Evolutionary conservation across 2,329 filamentous ascomycete genomes (phyloP).

Genomic region (Podosphaera xanthii): DNA sequence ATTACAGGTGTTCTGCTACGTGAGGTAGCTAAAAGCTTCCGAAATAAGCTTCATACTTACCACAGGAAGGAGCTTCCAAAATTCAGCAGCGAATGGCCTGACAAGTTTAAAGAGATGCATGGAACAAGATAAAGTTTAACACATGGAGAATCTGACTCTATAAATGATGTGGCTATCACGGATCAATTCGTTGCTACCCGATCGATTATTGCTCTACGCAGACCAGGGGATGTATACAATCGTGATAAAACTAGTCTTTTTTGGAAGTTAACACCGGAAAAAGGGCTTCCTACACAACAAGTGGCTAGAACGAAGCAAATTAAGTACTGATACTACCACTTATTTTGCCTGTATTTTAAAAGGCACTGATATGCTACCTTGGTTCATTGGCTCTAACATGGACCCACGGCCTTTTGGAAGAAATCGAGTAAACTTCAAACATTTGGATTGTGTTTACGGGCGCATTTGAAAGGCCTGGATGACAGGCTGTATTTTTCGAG

Average conservation of each 20-base stretch:
- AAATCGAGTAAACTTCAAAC: neutral
- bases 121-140: neutral
- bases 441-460: neutral
- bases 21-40: too few relatives aligned
- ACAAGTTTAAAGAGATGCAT: neutral
- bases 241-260: neutral
- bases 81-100: neutral
- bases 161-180: neutral
- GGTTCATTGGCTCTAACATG: neutral
- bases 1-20: too few relatives aligned
- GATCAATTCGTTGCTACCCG: neutral
- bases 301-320: neutral
- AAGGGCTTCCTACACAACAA: conserved; percentile 20
- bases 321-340: neutral
- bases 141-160: neutral
- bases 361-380: neutral
- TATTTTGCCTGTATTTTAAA: neutral
- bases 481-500: neutral
- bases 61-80: too few relatives aligned
- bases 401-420: neutral
- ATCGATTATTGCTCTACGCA: neutral
- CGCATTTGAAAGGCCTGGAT: conserved; percentile 1
- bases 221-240: neutral
- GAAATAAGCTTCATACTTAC: too few relatives aligned
- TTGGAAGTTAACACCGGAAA: neutral